phyloP scores from a whole-genome alignment of 2,329 filamentous ascomycete species.

The Colletotrichum shisoi region DNA sequence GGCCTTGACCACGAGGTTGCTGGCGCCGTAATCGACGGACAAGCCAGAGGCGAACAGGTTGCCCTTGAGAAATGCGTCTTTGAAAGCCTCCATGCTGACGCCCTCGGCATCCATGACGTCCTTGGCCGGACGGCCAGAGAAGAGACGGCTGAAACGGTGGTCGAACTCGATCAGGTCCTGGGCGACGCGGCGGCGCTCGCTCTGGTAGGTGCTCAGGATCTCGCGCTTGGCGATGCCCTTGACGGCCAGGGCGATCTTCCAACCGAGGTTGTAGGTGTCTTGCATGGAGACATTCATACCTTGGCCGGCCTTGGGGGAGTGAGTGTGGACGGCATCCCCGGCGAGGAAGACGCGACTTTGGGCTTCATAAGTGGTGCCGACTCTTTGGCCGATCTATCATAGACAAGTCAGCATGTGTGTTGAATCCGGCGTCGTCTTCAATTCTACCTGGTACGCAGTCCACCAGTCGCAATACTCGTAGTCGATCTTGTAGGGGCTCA shows the following conservation, averaged over 20 bases:
- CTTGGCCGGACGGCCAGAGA: constrained; percentile 65
- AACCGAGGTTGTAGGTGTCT: constrained; percentile 66
- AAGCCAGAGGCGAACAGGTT: constrained; percentile 62
- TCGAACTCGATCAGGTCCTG: constrained; percentile 67
- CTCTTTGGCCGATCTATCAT: constrained; percentile 73
- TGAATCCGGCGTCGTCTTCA: constrained; percentile 41
- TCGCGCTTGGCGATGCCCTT: constrained; percentile 54
- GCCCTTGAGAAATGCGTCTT: constrained; percentile 66
- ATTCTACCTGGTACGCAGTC: constrained; percentile 67
- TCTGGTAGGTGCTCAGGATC: constrained; percentile 60
- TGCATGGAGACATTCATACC: constrained; percentile 79
- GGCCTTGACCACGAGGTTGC: constrained; percentile 63
- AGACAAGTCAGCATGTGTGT: not conserved
- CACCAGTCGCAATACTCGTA: constrained; percentile 72
- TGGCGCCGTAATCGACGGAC: constrained; percentile 66
- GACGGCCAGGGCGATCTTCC: constrained; percentile 61
- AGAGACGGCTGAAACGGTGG: constrained; percentile 64
- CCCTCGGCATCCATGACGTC: constrained; percentile 67
- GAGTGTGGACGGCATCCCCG: constrained; percentile 69
- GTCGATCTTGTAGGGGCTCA: constrained; percentile 71
- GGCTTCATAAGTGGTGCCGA: constrained; percentile 65
- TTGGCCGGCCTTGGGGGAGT: constrained; percentile 69
- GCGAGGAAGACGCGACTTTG: constrained; percentile 71
- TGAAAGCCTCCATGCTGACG: constrained; percentile 69
- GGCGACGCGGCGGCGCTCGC: constrained; percentile 66